Percentiles rank a stretch among this genome's conserved stretches.
Evolutionary conservation across 257 asterid species (phyloP).

Genomic region (Nicotiana undulata): DNA sequence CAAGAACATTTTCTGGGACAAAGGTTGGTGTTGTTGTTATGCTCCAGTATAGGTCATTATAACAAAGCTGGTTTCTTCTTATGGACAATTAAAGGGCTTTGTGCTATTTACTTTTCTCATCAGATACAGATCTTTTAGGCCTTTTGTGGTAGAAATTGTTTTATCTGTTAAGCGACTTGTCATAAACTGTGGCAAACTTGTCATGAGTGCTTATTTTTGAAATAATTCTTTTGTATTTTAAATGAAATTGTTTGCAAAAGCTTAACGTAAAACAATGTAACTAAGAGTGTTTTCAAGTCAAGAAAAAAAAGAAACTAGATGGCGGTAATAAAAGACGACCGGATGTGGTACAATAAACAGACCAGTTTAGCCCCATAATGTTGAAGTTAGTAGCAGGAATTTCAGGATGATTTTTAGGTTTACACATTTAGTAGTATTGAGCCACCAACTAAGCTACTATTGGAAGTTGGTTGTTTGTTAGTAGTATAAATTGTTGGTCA

Average conservation of each 20-base stretch:
- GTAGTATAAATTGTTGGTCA: background rate
- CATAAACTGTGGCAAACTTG: background rate
- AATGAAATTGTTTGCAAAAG: background rate
- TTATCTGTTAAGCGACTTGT: background rate
- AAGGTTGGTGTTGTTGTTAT: background rate
- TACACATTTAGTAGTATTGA: background rate
- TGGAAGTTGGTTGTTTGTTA: background rate
- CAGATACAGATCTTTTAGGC: background rate
- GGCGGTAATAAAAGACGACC: background rate
- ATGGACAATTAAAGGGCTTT: background rate
- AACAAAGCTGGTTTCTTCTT: constrained; percentile 1
- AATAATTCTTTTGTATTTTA: background rate
- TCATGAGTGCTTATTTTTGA: background rate
- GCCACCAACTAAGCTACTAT: constrained; percentile 3
- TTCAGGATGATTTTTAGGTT: background rate
- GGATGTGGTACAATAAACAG: background rate
- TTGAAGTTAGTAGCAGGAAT: background rate
- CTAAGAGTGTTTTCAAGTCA: background rate
- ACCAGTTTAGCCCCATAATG: background rate
- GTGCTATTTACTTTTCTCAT: background rate
- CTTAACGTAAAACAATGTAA: background rate
- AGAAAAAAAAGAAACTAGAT: background rate
- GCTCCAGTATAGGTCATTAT: background rate
- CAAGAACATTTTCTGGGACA: background rate
- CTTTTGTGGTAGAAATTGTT: background rate